Evolutionary conservation across 2,329 filamentous ascomycete species (phyloP).

Genomic region (Lojkania enalia): DNA sequence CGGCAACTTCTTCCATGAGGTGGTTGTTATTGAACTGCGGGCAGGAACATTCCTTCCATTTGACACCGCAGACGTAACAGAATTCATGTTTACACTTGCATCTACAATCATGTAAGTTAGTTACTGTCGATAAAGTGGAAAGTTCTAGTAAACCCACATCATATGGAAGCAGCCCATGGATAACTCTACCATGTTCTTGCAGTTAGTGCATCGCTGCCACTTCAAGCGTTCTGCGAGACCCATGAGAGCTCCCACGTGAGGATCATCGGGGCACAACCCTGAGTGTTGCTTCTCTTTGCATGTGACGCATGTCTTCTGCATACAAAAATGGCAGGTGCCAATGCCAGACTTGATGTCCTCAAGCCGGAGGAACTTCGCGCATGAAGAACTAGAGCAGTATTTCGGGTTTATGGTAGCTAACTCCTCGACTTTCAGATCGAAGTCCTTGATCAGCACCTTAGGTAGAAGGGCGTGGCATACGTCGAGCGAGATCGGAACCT

Average conservation of each 20-base stretch:
- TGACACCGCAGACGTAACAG: conserved; percentile 23
- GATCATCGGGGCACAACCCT: conserved; percentile 19
- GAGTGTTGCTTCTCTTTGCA: conserved; percentile 18
- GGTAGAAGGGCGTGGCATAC: conserved; percentile 14
- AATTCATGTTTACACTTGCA: conserved; percentile 21
- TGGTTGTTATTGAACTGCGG: conserved; percentile 15
- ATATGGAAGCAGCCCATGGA: conserved; percentile 22
- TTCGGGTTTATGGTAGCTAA: conserved; percentile 22
- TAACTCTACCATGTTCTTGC: conserved; percentile 24
- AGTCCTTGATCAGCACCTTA: conserved; percentile 11
- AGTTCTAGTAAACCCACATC: conserved; percentile 10
- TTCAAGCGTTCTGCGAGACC: conserved; percentile 18
- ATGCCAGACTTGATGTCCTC: conserved; percentile 13
- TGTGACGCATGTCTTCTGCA: conserved; percentile 11
- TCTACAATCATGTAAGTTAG: conserved; percentile 1
- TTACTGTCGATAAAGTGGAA: background rate
- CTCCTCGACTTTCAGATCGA: conserved; percentile 22
- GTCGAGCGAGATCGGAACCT: conserved; percentile 17
- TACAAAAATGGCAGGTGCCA: conserved; percentile 17
- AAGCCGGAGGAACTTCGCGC: conserved; percentile 16
- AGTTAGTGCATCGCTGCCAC: conserved; percentile 23
- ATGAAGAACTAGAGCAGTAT: conserved; percentile 17
- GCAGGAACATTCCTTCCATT: conserved; percentile 20
- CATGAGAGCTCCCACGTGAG: conserved; percentile 18
- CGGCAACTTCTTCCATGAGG: conserved; percentile 2